Base-by-base conservation (phyloP, 768 basidiomycete genomes). In the Suillus lakei region DNA sequence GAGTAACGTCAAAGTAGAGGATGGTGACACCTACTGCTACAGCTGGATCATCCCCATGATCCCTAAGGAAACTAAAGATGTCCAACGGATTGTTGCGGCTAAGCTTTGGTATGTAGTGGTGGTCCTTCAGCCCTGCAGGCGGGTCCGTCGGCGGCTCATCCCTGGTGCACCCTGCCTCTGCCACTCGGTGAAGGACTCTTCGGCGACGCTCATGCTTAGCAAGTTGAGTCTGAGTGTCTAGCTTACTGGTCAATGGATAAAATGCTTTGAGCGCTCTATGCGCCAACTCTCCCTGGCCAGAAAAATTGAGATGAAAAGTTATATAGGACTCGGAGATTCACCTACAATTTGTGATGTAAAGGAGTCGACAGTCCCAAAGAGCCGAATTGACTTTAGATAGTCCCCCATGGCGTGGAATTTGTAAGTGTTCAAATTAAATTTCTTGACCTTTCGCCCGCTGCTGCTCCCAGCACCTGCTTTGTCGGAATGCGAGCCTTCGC, bases 391-490 rank as follows among this genome's bases (percentile, higher is more conserved):
- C 1, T 9, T 9, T 0, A 38, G 41, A 28, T 72, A 74, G 61
- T 78, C 73, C 0, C 72, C 72, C 1, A 76, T 51, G 1, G 69
- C 68, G 48, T 78, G 77, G 26, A 71, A 68, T 61, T 76, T 77
- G 61, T 76, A 77, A 0, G 73, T 78, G 5, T 63, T 60, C 21
- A 76, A 56, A 44, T 76, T 77, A 46, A 76, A 69, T 0, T 15
- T 59, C 58, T 71, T 75, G 0, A 39, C 15, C 10, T 46, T 23
- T 15, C 34, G 7, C n/a, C n/a, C n/a, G 5, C 28, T 0, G 51
- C 64, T 34, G 66, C 56, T 18, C 70, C 64, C 10, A 51, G 28
- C 32, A 60, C 9, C 18, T n/a, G 10, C 1, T 3, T 44, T 44
- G 18, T 8, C 7, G 16, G 5, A 8, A 16, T 3, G 16, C 2